Percentiles rank a stretch among this genome's conserved stretches.
Conservation (phyloP, 805 yeast species). For the Peterozyma xylosa region DNA sequence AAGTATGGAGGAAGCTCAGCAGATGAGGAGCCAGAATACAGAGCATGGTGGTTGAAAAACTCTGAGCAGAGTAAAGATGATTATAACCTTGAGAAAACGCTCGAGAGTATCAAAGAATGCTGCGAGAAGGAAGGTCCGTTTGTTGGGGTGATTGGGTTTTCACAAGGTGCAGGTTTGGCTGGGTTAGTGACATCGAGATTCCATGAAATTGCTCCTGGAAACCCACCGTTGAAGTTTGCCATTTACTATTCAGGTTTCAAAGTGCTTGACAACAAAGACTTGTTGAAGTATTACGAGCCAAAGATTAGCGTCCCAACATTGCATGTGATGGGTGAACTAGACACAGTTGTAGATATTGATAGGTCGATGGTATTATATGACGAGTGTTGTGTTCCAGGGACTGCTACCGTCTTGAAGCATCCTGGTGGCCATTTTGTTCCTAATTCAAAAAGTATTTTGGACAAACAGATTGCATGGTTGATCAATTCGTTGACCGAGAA, state of each 20-base stretch:
- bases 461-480: constrained; percentile 26
- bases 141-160: constrained; percentile 83
- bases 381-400: constrained; percentile 36
- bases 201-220: constrained; percentile 43
- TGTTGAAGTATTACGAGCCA: constrained; percentile 21
- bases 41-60: constrained; percentile 74
- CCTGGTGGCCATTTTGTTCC: constrained; percentile 99
- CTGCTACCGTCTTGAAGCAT: constrained; percentile 51
- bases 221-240: constrained; percentile 55
- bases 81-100: constrained; percentile 28
- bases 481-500: constrained; percentile 12
- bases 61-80: constrained; percentile 16
- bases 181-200: constrained; percentile 61
- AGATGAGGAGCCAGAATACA: constrained; percentile 27
- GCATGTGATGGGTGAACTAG: constrained; percentile 81
- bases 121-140: constrained; percentile 67
- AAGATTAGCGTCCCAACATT: constrained; percentile 34
- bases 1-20: constrained; percentile 36
- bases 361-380: constrained; percentile 57
- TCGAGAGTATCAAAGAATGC: constrained; percentile 42
- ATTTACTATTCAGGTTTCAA: constrained; percentile 63
- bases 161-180: constrained; percentile 90
- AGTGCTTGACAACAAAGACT: constrained; percentile 17
- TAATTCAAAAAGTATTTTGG: constrained; percentile 49
- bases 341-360: constrained; percentile 74